A percentile compares a stretch with the other conserved stretches of the same genome.
phyloP scores from a whole-genome alignment of 352 stramenopile species.

The Pythium rishiriense region DNA sequence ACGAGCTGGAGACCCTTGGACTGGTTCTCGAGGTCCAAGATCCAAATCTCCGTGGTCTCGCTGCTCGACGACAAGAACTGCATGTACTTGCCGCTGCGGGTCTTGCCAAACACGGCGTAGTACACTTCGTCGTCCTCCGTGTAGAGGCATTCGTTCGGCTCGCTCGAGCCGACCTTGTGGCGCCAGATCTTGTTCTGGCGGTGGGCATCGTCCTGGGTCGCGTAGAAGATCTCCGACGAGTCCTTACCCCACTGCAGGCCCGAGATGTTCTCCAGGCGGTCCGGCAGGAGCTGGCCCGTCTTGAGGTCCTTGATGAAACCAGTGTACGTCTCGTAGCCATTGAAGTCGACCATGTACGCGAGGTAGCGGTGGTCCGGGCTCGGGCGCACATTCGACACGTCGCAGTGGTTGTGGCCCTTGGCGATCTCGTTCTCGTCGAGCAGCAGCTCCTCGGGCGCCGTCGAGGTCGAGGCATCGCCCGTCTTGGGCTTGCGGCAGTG shows the following conservation, averaged over 20 bases:
- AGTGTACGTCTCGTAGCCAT: constrained; percentile 93
- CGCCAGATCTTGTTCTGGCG: constrained; percentile 94
- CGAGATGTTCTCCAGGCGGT: constrained; percentile 85
- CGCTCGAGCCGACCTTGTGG: constrained; percentile 78
- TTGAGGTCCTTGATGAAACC: constrained; percentile 88
- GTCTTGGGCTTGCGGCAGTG: constrained; percentile 77
- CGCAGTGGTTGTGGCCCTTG: constrained; percentile 81
- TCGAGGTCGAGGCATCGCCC: constrained; percentile 37
- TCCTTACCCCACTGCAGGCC: constrained; percentile 92
- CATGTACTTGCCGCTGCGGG: constrained; percentile 91
- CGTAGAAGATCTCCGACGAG: constrained; percentile 92
- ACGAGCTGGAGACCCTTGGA: constrained; percentile 53
- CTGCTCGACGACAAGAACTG: constrained; percentile 88
- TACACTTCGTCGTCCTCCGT: constrained; percentile 95
- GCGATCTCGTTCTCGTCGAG: constrained; percentile 95
- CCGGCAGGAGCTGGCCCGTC: constrained; percentile 61
- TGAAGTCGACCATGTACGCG: constrained; percentile 95
- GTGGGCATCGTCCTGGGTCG: constrained; percentile 89
- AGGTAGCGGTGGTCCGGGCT: constrained; percentile 92
- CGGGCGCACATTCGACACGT: constrained; percentile 69
- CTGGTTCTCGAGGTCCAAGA: constrained; percentile 65
- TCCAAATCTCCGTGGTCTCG: constrained; percentile 91
- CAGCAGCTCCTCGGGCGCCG: constrained; percentile 86
- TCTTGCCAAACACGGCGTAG: constrained; percentile 91
- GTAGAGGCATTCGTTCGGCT: constrained; percentile 90